These are phyloP conservation scores for Aspergillus luchuensis DNA, from an alignment of 2,329 filamentous ascomycete genomes.

Conservation along the genomic window DNA sequence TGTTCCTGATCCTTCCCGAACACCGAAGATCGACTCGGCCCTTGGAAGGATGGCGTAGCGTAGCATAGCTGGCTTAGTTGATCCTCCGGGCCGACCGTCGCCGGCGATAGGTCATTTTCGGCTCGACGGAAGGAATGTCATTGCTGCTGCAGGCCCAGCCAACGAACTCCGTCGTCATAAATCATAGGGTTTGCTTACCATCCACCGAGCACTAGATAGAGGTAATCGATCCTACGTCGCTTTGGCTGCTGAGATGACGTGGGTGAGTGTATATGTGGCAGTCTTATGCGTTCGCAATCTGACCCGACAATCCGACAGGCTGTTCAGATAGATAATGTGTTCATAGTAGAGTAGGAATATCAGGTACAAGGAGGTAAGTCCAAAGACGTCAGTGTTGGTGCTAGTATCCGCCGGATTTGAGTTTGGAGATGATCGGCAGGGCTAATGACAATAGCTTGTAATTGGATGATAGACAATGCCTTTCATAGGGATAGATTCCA, in stretches of 20 bases:
- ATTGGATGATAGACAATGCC: background rate
- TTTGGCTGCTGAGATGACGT: background rate
- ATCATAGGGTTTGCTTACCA: background rate
- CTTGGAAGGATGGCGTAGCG: background rate
- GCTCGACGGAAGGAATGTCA: background rate
- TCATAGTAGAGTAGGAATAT: too few relatives aligned
- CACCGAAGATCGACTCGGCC: background rate
- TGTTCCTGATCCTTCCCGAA: background rate
- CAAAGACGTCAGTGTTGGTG: background rate
- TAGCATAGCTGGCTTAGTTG: too few relatives aligned
- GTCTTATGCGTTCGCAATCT: background rate
- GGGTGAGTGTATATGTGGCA: background rate
- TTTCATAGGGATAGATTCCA: background rate
- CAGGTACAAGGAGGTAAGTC: background rate
- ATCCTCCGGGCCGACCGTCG: too few relatives aligned
- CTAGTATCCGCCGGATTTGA: background rate
- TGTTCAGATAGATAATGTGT: background rate
- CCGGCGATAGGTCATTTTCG: too few relatives aligned
- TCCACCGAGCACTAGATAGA: background rate
- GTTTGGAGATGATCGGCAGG: background rate
- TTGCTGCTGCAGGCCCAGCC: background rate
- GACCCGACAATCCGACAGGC: background rate
- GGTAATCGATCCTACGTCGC: background rate
- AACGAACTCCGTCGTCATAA: background rate
- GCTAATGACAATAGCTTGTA: background rate